These are phyloP conservation scores for Malassezia arunalokei DNA, from an alignment of 1,284 basidiomycete species.

Conservation along the genomic window DNA sequence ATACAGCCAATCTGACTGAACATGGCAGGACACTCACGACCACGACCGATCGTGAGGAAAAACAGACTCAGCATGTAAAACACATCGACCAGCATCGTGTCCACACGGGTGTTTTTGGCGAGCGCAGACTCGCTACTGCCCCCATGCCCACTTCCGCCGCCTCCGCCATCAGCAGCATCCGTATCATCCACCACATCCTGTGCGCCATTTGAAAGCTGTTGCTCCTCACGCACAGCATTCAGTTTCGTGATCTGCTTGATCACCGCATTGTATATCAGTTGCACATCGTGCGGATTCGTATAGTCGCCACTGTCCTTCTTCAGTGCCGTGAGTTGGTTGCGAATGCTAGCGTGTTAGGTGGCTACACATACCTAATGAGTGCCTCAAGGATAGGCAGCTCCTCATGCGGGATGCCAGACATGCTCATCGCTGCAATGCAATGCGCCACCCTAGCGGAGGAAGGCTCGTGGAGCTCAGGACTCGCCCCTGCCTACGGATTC, in stretches of 20 bases:
- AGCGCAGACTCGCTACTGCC: constrained; percentile 9
- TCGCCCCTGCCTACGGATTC: no score
- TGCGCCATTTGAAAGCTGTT: constrained; percentile 11
- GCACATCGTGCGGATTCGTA: constrained; percentile 84
- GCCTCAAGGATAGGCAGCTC: constrained; percentile 87
- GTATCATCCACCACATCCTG: constrained; percentile 9
- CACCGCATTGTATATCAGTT: constrained; percentile 80
- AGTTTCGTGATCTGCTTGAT: constrained; percentile 89
- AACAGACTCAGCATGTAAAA: constrained; percentile 44
- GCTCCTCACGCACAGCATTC: constrained; percentile 71
- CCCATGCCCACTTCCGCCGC: constrained; percentile 13
- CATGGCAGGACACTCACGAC: constrained; percentile 39
- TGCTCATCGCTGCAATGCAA: constrained; percentile 9
- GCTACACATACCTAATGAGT: constrained; percentile 64
- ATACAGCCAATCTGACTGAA: constrained; percentile 43
- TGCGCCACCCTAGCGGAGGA: no score
- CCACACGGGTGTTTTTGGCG: constrained; percentile 36
- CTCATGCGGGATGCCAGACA: constrained; percentile 47
- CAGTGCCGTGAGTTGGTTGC: constrained; percentile 67
- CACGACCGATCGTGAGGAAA: constrained; percentile 44
- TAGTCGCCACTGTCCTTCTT: constrained; percentile 78
- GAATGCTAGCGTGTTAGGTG: constrained; percentile 58
- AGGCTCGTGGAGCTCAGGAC: no score
- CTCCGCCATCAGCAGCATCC: not conserved
- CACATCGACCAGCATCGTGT: constrained; percentile 45